Percentiles rank a stretch among this genome's conserved stretches.
These are phyloP conservation scores for Tylopilus balloui DNA, from an alignment of 768 basidiomycete genomes.

Conservation along the genomic window DNA sequence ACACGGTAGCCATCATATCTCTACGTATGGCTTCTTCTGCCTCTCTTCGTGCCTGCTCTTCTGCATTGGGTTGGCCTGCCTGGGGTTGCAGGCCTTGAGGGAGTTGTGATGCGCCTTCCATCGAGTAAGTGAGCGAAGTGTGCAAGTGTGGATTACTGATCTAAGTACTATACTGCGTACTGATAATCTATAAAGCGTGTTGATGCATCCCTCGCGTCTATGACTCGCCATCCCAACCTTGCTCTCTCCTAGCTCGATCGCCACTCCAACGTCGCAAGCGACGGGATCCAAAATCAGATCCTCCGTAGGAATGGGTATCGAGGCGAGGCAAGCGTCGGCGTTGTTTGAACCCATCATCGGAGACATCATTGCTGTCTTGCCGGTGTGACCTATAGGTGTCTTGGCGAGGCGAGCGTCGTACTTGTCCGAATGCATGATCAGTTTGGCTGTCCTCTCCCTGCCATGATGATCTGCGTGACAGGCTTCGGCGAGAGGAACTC, in stretches of 20 bases:
- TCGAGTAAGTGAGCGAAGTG: conserved; percentile 3
- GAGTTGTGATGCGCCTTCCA: conserved; percentile 26
- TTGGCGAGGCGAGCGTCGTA: conserved; percentile 2
- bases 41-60: conserved; percentile 50
- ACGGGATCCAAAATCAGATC: conserved; percentile 3
- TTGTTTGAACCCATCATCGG: not conserved
- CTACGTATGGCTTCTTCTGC: conserved; percentile 75
- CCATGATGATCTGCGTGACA: conserved; percentile 12
- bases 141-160: conserved; percentile 2
- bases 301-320: conserved; percentile 4
- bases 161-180: conserved; percentile 1
- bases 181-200: not conserved
- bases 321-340: conserved; percentile 1
- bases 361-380: not conserved
- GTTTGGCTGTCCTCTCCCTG: not conserved
- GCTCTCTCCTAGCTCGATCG: conserved; percentile 2
- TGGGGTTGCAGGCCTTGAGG: conserved; percentile 29
- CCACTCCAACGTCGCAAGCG: conserved; percentile 3
- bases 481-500: conserved; percentile 3
- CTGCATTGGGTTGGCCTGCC: conserved; percentile 44
- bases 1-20: conserved; percentile 71
- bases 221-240: not conserved
- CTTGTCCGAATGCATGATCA: not conserved
- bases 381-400: not conserved
- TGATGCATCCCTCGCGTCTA: conserved; percentile 1